These are phyloP conservation scores for Rhinocladiella mackenziei DNA, from an alignment of 2,329 filamentous ascomycete genomes.

Conservation along the genomic window DNA sequence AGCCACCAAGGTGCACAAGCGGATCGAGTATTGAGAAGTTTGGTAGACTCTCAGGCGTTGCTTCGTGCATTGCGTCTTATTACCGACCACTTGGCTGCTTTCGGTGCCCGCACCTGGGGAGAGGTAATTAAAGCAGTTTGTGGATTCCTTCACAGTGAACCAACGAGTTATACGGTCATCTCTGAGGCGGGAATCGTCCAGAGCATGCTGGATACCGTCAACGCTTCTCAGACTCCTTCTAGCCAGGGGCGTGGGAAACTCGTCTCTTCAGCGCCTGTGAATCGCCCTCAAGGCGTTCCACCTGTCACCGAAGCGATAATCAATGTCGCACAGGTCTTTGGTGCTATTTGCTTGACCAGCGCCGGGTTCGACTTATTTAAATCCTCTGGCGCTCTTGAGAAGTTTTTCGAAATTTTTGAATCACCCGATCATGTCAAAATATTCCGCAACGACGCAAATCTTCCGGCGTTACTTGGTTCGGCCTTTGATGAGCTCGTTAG, in stretches of 20 bases:
- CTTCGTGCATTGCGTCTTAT: constrained; percentile 75
- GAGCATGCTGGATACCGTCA: constrained; percentile 74
- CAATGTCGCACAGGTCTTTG: constrained; percentile 80
- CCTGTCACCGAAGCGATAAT: constrained; percentile 85
- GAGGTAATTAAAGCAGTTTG: constrained; percentile 87
- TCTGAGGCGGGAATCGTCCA: constrained; percentile 88
- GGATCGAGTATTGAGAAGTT: constrained; percentile 82
- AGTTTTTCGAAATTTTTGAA: constrained; percentile 94
- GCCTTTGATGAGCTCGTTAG: constrained; percentile 92
- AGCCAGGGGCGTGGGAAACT: constrained; percentile 35
- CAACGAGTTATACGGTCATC: constrained; percentile 93
- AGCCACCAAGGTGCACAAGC: constrained; percentile 75
- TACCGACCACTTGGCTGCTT: constrained; percentile 72
- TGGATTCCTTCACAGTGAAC: constrained; percentile 97
- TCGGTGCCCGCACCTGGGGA: constrained; percentile 93
- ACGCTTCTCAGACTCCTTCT: constrained; percentile 33
- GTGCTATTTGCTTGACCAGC: constrained; percentile 88
- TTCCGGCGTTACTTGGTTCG: constrained; percentile 70
- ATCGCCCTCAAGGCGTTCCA: constrained; percentile 67
- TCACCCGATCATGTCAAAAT: constrained; percentile 83
- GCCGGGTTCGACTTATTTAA: constrained; percentile 83
- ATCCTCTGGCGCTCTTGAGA: constrained; percentile 73
- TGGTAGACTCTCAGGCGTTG: constrained; percentile 88
- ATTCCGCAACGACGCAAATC: constrained; percentile 71
- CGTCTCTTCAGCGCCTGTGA: constrained; percentile 33